Evolutionary conservation across 2,329 filamentous ascomycete species (phyloP).

Genomic region (Aspergillus niger): DNA sequence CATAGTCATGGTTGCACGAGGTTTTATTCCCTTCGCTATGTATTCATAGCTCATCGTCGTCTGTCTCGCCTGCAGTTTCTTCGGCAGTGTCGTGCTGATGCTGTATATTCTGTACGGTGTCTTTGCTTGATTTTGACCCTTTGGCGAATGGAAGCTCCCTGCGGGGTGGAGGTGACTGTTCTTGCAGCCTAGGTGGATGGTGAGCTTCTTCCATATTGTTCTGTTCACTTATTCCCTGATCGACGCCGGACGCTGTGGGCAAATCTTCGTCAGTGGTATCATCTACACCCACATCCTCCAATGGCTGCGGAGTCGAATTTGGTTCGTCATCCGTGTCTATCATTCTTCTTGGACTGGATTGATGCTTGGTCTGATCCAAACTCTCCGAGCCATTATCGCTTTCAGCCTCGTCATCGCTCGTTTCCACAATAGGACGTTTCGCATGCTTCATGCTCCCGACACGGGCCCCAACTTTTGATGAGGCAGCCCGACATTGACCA

Average conservation of each 20-base stretch:
- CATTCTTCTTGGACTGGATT: slow-evolving; percentile 11
- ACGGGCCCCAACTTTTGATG: slow-evolving; percentile 15
- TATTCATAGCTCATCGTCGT: slow-evolving; percentile 45
- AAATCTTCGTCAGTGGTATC: slow-evolving; percentile 36
- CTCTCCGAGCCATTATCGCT: slow-evolving; percentile 40
- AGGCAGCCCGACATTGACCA: slow-evolving; percentile 28
- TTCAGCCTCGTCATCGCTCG: slow-evolving; percentile 27
- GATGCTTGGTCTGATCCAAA: slow-evolving; percentile 32
- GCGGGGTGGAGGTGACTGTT: slow-evolving; percentile 38
- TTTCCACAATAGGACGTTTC: slow-evolving; percentile 33
- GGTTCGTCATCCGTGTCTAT: slow-evolving; percentile 31
- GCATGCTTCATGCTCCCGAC: slow-evolving; percentile 17
- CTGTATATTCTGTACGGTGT: not conserved
- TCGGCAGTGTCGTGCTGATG: slow-evolving; percentile 21
- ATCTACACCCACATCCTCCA: slow-evolving; percentile 33
- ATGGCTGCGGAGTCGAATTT: slow-evolving; percentile 33
- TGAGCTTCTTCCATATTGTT: not conserved
- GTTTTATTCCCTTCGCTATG: not conserved
- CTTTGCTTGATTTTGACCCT: slow-evolving; percentile 17
- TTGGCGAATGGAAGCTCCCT: slow-evolving; percentile 46
- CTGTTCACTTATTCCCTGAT: slow-evolving; percentile 4
- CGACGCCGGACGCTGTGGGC: not conserved
- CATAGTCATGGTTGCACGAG: not conserved
- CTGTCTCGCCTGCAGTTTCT: slow-evolving; percentile 38
- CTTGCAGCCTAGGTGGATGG: slow-evolving; percentile 14